Conservation (phyloP, 2,329 filamentous ascomycete genomes). For the Stachybotrys echinatus region DNA sequence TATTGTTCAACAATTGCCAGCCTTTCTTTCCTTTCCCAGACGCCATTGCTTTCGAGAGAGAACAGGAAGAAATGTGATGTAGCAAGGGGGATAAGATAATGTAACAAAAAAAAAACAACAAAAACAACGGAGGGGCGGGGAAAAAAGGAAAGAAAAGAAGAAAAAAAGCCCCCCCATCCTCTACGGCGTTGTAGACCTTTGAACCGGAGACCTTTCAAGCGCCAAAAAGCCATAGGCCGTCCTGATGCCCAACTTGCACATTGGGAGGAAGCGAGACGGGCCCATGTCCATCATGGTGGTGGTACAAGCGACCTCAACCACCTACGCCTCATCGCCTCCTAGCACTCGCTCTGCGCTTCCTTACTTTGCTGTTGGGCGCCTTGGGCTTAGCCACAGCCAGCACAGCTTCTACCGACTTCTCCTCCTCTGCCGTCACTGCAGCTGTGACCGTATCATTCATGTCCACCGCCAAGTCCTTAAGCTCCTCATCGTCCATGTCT, state of each 20-base stretch:
- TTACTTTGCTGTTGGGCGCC: constrained; percentile 19
- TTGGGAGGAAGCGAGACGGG: too few relatives aligned
- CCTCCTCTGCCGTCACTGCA: constrained; percentile 16
- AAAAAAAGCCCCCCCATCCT: too few relatives aligned
- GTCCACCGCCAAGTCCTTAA: constrained; percentile 62
- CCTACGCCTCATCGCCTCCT: not conserved
- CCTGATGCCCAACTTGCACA: too few relatives aligned
- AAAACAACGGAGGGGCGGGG: constrained; percentile 11
- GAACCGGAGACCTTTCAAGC: too few relatives aligned
- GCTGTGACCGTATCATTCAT: constrained; percentile 36
- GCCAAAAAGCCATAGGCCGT: too few relatives aligned
- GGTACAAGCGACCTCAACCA: not conserved
- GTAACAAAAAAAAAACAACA: constrained; percentile 4
- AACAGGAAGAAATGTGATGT: not conserved
- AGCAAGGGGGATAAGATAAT: not conserved
- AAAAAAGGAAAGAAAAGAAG: constrained; percentile 11
- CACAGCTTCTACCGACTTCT: constrained; percentile 20
- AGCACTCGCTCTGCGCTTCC: not conserved
- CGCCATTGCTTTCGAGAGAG: not conserved
- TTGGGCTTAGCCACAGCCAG: not conserved
- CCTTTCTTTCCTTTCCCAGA: constrained; percentile 3
- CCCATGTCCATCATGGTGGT: too few relatives aligned
- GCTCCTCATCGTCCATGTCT: constrained; percentile 86
- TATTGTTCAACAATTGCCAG: not conserved
- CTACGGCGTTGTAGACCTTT: too few relatives aligned